Evolutionary conservation across 768 basidiomycete genomes (phyloP).

Genomic region (Hortiboletus flavorubellus): DNA sequence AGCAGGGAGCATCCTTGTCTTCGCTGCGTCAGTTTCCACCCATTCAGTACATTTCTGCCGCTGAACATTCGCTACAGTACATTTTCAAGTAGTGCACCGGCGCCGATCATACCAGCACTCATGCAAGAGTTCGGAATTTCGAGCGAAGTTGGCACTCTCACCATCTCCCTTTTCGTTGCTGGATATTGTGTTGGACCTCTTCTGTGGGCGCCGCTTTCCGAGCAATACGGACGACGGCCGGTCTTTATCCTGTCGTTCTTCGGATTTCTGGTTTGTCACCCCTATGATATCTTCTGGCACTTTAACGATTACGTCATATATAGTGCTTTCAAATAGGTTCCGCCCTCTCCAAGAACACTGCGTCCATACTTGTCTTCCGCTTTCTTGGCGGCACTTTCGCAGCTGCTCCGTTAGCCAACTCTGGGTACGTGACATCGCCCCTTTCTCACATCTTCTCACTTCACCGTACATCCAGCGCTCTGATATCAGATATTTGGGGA

Average conservation of each 20-base stretch:
- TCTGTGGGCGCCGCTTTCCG: conserved; percentile 55
- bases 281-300: not conserved
- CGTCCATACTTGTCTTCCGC: conserved; percentile 62
- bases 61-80: conserved; percentile 38
- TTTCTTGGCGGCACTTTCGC: conserved; percentile 72
- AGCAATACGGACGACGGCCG: conserved; percentile 56
- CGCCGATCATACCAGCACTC: conserved; percentile 45
- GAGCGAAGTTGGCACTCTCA: conserved; percentile 48
- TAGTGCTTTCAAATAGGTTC: conserved; percentile 62
- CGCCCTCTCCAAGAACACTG: conserved; percentile 59
- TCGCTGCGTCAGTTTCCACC: conserved; percentile 46
- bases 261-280: conserved; percentile 45
- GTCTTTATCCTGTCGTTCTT: conserved; percentile 56
- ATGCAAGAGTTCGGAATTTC: conserved; percentile 48
- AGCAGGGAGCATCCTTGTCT: conserved; percentile 45
- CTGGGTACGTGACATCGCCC: conserved; percentile 43
- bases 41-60: not conserved
- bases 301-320: not conserved
- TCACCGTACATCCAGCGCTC: conserved; percentile 32
- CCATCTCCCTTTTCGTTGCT: conserved; percentile 61
- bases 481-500: conserved; percentile 64
- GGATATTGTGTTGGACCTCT: conserved; percentile 67
- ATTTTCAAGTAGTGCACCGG: conserved; percentile 59
- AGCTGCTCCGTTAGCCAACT: conserved; percentile 64
- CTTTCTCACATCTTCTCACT: not conserved